These are phyloP conservation scores for Cladobotryum protrusum DNA, from an alignment of 2,329 filamentous ascomycete species.

Conservation along the genomic window DNA sequence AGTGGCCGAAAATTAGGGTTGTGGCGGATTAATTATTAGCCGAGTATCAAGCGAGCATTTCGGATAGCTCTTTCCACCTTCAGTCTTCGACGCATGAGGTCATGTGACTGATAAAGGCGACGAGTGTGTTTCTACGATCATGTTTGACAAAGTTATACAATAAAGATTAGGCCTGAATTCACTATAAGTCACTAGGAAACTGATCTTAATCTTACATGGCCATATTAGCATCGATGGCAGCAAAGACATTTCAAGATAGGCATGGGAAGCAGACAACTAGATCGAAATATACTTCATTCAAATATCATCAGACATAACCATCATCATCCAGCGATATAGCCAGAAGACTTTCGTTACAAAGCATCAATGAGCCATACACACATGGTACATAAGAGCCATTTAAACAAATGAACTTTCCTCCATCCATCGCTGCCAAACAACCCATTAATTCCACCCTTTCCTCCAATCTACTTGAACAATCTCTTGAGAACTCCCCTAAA, in stretches of 20 bases:
- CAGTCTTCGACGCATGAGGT: not conserved
- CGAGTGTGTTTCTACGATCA: no score
- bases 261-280: no score
- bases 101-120: constrained; percentile 2
- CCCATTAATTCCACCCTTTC: not conserved
- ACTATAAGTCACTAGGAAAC: no score
- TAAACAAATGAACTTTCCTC: constrained; percentile 5
- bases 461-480: constrained; percentile 25
- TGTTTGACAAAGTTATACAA: no score
- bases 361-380: constrained; percentile 10
- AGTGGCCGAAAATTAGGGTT: constrained; percentile 30
- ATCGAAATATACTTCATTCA: constrained; percentile 9
- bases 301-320: constrained; percentile 8
- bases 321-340: constrained; percentile 10
- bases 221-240: no score
- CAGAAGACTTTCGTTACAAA: constrained; percentile 6
- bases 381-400: constrained; percentile 12
- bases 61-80: not conserved
- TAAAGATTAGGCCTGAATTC: no score
- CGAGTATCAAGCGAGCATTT: constrained; percentile 1
- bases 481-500: constrained; percentile 33
- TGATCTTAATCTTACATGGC: no score
- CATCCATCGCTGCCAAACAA: constrained; percentile 4
- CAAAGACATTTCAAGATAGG: no score
- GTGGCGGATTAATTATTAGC: constrained; percentile 17